phyloP scores from a whole-genome alignment of 2,329 filamentous ascomycete genomes.

The Paraphaeosphaeria minitans region DNA sequence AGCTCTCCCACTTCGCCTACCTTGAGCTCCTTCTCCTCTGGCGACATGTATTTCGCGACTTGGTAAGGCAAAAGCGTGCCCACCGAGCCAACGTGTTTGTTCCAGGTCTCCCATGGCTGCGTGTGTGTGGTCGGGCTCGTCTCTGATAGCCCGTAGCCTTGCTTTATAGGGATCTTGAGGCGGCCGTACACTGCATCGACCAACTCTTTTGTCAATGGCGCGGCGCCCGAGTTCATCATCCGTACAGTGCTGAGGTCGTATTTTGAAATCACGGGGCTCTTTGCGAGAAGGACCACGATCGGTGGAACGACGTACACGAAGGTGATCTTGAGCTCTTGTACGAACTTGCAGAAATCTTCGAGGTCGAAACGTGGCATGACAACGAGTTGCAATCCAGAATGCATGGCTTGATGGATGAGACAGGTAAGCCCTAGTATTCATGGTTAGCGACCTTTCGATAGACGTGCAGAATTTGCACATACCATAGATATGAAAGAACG shows the following conservation, averaged over 20 bases:
- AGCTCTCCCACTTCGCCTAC: conserved; percentile 63
- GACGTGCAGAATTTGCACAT: conserved; percentile 32
- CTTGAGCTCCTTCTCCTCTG: conserved; percentile 62
- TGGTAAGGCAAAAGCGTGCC: conserved; percentile 80
- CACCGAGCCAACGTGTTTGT: conserved; percentile 75
- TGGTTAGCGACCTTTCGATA: neutral
- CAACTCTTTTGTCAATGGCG: conserved; percentile 80
- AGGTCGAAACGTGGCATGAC: conserved; percentile 84
- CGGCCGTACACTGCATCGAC: conserved; percentile 76
- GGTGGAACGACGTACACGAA: conserved; percentile 85
- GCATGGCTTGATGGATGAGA: conserved; percentile 71
- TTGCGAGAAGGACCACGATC: conserved; percentile 78
- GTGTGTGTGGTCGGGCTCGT: conserved; percentile 79
- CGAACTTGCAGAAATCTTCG: conserved; percentile 74
- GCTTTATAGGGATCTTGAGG: conserved; percentile 81
- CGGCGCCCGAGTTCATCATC: conserved; percentile 87
- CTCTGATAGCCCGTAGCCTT: conserved; percentile 90
- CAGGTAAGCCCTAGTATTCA: conserved; percentile 65
- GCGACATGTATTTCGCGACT: conserved; percentile 78
- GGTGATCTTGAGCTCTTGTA: conserved; percentile 76
- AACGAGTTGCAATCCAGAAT: conserved; percentile 68
- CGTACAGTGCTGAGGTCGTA: conserved; percentile 81
- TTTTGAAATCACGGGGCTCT: conserved; percentile 76
- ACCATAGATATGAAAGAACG: conserved; percentile 93
- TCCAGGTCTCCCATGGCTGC: conserved; percentile 77